Evolutionary conservation across 768 basidiomycete genomes (phyloP).

Genomic region (Boletus speciosus): DNA sequence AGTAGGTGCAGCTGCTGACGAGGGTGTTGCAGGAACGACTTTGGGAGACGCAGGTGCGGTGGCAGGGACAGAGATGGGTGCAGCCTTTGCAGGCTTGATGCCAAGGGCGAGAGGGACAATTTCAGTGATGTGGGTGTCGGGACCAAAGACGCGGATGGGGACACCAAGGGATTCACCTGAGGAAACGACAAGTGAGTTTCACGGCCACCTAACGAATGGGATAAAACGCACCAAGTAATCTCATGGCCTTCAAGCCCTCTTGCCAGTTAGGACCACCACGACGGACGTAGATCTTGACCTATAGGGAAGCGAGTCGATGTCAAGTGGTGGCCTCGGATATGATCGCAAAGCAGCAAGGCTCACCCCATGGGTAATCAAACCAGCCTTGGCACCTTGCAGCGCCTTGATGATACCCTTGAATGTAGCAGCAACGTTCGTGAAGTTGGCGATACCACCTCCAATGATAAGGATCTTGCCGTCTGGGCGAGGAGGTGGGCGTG

Average conservation of each 20-base stretch:
- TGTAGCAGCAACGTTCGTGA: conserved; percentile 97
- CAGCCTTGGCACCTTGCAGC: conserved; percentile 86
- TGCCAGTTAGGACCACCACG: conserved; percentile 99
- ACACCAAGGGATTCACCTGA: conserved; percentile 90
- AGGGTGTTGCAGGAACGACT: conserved; percentile 23
- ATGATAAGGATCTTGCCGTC: conserved; percentile 99
- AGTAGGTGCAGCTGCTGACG: conserved; percentile 35
- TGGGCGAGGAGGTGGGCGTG: conserved; percentile 76
- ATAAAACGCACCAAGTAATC: conserved; percentile 60
- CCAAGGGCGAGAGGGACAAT: conserved; percentile 98
- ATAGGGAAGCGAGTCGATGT: conserved; percentile 36
- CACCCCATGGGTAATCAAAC: conserved; percentile 55
- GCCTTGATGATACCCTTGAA: conserved; percentile 99
- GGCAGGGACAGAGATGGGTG: conserved; percentile 37
- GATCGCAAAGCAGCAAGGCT: background rate
- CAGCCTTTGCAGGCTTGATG: conserved; percentile 38
- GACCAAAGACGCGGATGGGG: conserved; percentile 95
- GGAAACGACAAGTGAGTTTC: background rate
- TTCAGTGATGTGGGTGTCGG: conserved; percentile 97
- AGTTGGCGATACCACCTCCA: conserved; percentile 99
- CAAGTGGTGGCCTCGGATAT: background rate
- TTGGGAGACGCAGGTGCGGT: conserved; percentile 47
- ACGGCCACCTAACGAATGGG: background rate
- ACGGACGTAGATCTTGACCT: conserved; percentile 94
- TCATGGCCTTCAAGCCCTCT: conserved; percentile 98